Evolutionary conservation across 495 filamentous ascomycete species (phyloP).

Genomic region (Penicillium simplicissimum): DNA sequence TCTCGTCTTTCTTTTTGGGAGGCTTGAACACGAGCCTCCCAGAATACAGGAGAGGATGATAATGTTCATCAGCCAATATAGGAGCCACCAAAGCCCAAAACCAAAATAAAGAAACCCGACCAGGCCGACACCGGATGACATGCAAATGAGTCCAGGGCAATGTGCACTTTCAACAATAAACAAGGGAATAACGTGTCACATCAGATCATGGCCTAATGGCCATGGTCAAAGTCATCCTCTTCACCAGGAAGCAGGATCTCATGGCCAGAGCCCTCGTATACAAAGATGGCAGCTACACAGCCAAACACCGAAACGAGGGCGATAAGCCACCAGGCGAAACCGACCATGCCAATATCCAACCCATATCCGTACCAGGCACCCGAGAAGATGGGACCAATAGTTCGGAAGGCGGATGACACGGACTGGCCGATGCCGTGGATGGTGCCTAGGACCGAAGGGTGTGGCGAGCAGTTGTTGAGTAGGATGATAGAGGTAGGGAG

Average conservation of each 20-base stretch:
- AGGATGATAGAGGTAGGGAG: slow-evolving; percentile 76
- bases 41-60: neutral
- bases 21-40: neutral
- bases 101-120: slow-evolving; percentile 1
- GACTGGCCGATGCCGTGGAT: slow-evolving; percentile 81
- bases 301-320: slow-evolving; percentile 63
- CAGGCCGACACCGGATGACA: slow-evolving; percentile 27
- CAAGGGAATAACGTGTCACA: slow-evolving; percentile 19
- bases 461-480: slow-evolving; percentile 80
- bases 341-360: slow-evolving; percentile 67
- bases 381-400: slow-evolving; percentile 71
- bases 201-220: slow-evolving; percentile 17
- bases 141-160: slow-evolving; percentile 30
- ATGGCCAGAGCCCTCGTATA: slow-evolving; percentile 73
- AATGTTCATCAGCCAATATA: neutral
- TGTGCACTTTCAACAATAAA: slow-evolving; percentile 24
- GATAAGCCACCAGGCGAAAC: slow-evolving; percentile 76
- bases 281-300: slow-evolving; percentile 61
- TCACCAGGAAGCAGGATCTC: slow-evolving; percentile 70
- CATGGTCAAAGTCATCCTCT: slow-evolving; percentile 49
- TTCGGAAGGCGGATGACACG: slow-evolving; percentile 67
- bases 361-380: slow-evolving; percentile 73
- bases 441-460: slow-evolving; percentile 77
- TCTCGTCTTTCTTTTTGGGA: neutral
- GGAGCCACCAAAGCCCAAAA: neutral